Evolutionary conservation across 768 basidiomycete genomes (phyloP), one percentile per base, ranked within the genome.

Genomic region (Myochromella boudieri): DNA sequence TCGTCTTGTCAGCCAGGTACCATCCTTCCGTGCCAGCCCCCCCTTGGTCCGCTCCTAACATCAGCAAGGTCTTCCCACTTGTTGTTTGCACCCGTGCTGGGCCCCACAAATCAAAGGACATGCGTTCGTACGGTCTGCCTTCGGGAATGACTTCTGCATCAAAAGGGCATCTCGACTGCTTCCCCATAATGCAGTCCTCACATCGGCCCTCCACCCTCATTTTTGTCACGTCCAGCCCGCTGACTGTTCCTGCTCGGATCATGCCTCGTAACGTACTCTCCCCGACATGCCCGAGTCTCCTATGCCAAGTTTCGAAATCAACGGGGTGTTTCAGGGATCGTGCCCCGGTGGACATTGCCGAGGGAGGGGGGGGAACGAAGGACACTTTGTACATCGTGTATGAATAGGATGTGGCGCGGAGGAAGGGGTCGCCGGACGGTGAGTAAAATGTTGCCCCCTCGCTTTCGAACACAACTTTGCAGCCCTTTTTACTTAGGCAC

Each of bases 171-270:
- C 22, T 36, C 18, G 44, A 20, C 14, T 37, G 34, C 33, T 45
- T 45, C 6, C 44, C 33, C 12, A 37, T 3, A 4, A 37, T 36
- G 25, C 44, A 45, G 21, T 38, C 34, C 33, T 45, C 32, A 34
- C 42, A 43, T 12, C 26, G 4, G 9, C 32, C 21, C 3, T 4
- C 7, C 5, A 9, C 7, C 11, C 14, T 20, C 6, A 9, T 12
- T 15, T 28, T 28, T 29, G 33, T 28, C 10, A 36, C 8, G 12
- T 37, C 25, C 4, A 36, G 42, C 3, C 42, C 42, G 6, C n/a
- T n/a, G 15, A 43, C 42, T 10, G 33, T 10, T 4, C 22, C 8
- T n/a, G 14, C 11, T 24, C 28, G 2, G 6, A 18, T 11, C 42
- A 43, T 43, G 2, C 7, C 28, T 17, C 21, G 10, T 3, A 45